Evolutionary conservation across 345 rosid species (phyloP).

Genomic region (Viola odorata): DNA sequence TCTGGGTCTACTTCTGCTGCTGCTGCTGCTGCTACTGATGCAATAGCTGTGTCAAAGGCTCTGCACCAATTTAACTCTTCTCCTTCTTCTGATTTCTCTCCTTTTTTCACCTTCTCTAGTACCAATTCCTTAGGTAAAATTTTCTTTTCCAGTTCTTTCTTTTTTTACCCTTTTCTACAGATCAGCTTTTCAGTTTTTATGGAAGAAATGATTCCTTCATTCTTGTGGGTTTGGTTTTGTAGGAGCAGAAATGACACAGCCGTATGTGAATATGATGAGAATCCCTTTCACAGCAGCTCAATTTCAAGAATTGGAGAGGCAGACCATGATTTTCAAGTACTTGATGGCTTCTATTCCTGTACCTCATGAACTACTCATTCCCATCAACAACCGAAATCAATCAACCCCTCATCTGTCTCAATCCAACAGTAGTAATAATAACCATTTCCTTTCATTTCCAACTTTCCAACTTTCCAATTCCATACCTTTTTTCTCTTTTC

Average conservation of each 20-base stretch:
- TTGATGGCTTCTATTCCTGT: constrained; percentile 81
- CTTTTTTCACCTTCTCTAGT: constrained; percentile 33
- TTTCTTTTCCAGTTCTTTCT: constrained; percentile 8
- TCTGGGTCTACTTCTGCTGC: not conserved
- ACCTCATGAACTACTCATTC: constrained; percentile 61
- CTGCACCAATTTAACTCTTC: constrained; percentile 25
- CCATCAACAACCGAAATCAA: constrained; percentile 17
- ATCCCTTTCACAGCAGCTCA: constrained; percentile 74
- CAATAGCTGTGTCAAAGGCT: constrained; percentile 21
- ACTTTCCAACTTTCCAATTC: not conserved
- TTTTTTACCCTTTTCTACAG: not conserved
- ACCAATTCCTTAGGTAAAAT: not conserved
- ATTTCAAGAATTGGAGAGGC: constrained; percentile 75
- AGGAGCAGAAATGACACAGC: constrained; percentile 44
- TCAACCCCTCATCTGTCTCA: constrained; percentile 27
- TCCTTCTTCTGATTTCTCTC: constrained; percentile 3
- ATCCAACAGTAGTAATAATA: constrained; percentile 8
- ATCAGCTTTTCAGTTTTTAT: not conserved
- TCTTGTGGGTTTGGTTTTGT: constrained; percentile 5
- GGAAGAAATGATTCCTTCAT: not conserved
- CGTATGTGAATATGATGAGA: constrained; percentile 12
- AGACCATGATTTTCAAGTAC: constrained; percentile 77
- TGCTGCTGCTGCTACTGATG: constrained; percentile 2
- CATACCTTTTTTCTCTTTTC: not conserved
- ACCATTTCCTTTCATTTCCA: not conserved